phyloP scores from a whole-genome alignment of 169 alveolate genomes.

The Plasmodium gallinaceum region DNA sequence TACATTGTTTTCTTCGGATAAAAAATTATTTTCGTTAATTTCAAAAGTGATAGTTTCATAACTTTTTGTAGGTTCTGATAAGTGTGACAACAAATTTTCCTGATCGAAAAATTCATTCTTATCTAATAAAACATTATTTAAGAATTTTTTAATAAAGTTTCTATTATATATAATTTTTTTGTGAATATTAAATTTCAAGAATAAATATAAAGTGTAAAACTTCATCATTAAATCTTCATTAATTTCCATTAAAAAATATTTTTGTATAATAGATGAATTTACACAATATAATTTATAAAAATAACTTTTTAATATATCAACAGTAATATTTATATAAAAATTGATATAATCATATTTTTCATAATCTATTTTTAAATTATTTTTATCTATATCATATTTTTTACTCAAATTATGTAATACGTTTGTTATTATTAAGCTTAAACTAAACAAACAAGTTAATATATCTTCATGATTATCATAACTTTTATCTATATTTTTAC shows the following conservation, averaged over 20 bases:
- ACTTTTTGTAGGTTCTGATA: background rate
- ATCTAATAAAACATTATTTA: slow-evolving; percentile 6
- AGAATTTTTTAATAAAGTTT: slow-evolving; percentile 12
- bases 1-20: background rate
- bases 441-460: slow-evolving; percentile 56
- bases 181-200: slow-evolving; percentile 28
- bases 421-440: slow-evolving; percentile 46
- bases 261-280: slow-evolving; percentile 18
- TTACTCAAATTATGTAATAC: slow-evolving; percentile 23
- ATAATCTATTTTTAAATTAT: background rate
- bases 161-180: slow-evolving; percentile 21
- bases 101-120: slow-evolving; percentile 42
- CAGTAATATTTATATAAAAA: slow-evolving; percentile 32
- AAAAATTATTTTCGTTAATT: background rate
- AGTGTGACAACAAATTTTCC: slow-evolving; percentile 22
- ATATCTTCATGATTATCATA: slow-evolving; percentile 46
- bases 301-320: slow-evolving; percentile 23
- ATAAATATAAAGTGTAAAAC: slow-evolving; percentile 66
- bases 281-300: slow-evolving; percentile 45
- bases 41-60: too few relatives aligned
- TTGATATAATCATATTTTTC: slow-evolving; percentile 1
- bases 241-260: slow-evolving; percentile 13
- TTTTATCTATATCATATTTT: background rate
- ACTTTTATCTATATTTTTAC: background rate
- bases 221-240: slow-evolving; percentile 58